Evolutionary conservation across 441 rosid genomes (phyloP), one percentile per base, ranked within the genome.

Genomic region (Iberis amara): DNA sequence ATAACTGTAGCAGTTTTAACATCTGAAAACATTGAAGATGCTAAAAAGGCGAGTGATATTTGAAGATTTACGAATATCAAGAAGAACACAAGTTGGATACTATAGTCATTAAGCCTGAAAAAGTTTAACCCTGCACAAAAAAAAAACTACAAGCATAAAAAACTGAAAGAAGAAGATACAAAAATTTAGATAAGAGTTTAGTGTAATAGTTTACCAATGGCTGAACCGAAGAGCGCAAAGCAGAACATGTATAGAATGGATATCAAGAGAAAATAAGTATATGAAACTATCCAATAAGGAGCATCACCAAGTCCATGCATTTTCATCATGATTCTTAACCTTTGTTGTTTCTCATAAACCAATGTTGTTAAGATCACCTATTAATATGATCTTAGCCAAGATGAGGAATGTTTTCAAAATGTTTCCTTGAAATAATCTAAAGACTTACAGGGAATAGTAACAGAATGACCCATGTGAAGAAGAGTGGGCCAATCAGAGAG

Each of bases 231-330:
- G 21, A 74, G 6, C 58, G 81, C 89, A 35, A 86, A 89, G 62
- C 89, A 85, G 11, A 94, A 43, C 77, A 83, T 84, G 79, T 92
- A 86, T 45, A 80, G 48, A 51, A 65, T 43, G 10, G 94, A 92
- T 64, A 89, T 64, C 51, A 69, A 28, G 46, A 89, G 73, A 71
- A 88, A 92, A 75, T 88, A 92, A 21, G 73, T 71, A 65, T 94
- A 94, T 53, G 96, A 74, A 68, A 86, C 86, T 66, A 85, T 52
- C 97, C 95, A 94, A 67, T 86, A 89, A 62, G 99, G 89, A 47
- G 80, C 89, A 65, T 94, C 96, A 32, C 96, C 89, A 64, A 92
- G 97, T 65, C 97, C 97, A 21, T 89, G 99, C 99, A 92, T 92
- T 72, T 89, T 86, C 97, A 92, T 92, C 96, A 92, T 92, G 65